Conservation (phyloP, 495 filamentous ascomycete genomes). For the Lichenothelia convexa region DNA sequence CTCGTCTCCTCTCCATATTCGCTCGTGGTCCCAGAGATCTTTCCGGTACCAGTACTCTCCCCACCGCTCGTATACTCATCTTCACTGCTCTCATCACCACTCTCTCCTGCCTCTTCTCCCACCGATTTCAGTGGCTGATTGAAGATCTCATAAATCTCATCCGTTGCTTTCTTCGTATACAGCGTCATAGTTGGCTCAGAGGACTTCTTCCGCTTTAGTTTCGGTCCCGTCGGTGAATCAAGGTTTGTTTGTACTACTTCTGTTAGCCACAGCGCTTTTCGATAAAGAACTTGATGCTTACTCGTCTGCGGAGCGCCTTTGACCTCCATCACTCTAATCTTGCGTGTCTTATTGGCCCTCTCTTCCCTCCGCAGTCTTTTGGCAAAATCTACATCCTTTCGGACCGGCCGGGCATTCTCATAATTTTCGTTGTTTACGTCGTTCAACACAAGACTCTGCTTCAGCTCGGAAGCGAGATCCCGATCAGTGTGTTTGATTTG, state of each 20-base stretch:
- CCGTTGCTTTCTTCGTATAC: constrained; percentile 83
- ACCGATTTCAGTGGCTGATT: constrained; percentile 62
- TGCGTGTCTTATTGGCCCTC: constrained; percentile 28
- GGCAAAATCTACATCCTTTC: constrained; percentile 13
- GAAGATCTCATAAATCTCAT: constrained; percentile 94
- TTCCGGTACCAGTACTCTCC: constrained; percentile 64
- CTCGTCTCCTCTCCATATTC: constrained; percentile 47
- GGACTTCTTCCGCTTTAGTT: constrained; percentile 54
- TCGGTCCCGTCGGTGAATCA: constrained; percentile 63
- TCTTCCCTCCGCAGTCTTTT: constrained; percentile 20
- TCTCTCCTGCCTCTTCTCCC: constrained; percentile 23
- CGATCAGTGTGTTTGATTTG: background rate
- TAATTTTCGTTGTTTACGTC: constrained; percentile 17
- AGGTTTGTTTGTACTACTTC: constrained; percentile 72
- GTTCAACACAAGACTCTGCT: background rate
- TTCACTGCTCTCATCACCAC: constrained; percentile 40
- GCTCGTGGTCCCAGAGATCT: constrained; percentile 38
- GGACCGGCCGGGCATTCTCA: constrained; percentile 19
- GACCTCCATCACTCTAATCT: constrained; percentile 58
- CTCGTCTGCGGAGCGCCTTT: constrained; percentile 67
- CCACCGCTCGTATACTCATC: constrained; percentile 62
- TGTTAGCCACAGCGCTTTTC: constrained; percentile 3
- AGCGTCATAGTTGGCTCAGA: constrained; percentile 90
- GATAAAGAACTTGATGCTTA: constrained; percentile 25
- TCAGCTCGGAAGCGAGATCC: background rate